phyloP scores from a whole-genome alignment of 169 alveolate species.

The Plasmodium relictum region DNA sequence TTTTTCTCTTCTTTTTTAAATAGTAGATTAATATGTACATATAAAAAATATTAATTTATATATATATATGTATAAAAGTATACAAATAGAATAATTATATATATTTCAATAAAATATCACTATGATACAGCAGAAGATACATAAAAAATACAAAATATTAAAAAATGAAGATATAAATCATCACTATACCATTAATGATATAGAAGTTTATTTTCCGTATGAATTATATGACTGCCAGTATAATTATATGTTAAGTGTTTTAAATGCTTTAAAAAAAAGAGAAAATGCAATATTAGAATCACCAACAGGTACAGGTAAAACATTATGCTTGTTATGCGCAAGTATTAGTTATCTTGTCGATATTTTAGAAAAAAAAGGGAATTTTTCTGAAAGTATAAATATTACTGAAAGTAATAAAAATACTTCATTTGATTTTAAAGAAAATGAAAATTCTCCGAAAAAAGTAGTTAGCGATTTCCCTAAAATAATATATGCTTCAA shows the following conservation, averaged over 20 bases:
- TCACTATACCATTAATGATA: conserved; percentile 70
- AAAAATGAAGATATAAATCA: conserved; percentile 61
- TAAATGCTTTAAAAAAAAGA: conserved; percentile 80
- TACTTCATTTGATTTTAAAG: conserved; percentile 43
- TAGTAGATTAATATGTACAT: no score
- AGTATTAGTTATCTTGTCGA: conserved; percentile 88
- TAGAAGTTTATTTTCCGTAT: conserved; percentile 89
- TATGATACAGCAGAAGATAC: conserved; percentile 39
- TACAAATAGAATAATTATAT: no score
- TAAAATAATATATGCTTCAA: conserved; percentile 92
- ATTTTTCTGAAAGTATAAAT: conserved; percentile 74
- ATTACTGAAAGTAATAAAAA: conserved; percentile 40
- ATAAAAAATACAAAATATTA: conserved; percentile 67
- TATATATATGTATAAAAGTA: no score
- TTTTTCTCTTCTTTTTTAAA: no score
- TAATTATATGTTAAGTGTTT: conserved; percentile 87
- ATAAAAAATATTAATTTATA: no score
- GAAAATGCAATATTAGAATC: conserved; percentile 95
- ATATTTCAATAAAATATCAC: no score
- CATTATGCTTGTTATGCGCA: conserved; percentile 94
- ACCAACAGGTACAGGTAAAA: conserved; percentile 99
- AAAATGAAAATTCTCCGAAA: conserved; percentile 49
- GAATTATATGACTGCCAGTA: conserved; percentile 89
- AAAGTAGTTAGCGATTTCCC: conserved; percentile 57
- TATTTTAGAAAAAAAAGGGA: conserved; percentile 81